These are phyloP conservation scores for Melastoma malabathricum DNA, from an alignment of 345 rosid genomes.

Conservation along the genomic window DNA sequence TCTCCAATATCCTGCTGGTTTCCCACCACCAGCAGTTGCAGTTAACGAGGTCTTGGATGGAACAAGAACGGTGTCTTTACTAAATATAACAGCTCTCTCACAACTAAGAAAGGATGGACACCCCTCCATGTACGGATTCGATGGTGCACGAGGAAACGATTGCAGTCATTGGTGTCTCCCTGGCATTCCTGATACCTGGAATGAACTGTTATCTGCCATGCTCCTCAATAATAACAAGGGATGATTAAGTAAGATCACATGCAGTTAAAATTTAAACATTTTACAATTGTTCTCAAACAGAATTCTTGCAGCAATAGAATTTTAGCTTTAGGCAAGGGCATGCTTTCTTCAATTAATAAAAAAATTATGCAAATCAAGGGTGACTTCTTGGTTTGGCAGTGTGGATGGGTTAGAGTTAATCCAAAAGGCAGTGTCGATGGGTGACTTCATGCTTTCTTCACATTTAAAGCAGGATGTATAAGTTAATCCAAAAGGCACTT, in stretches of 20 bases:
- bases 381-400: too few relatives aligned
- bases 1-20: constrained; percentile 22
- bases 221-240: constrained; percentile 7
- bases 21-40: constrained; percentile 10
- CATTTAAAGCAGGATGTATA: too few relatives aligned
- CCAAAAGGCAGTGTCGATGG: neutral
- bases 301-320: too few relatives aligned
- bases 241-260: neutral
- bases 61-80: constrained; percentile 12
- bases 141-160: constrained; percentile 16
- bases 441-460: neutral
- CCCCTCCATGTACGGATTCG: constrained; percentile 18
- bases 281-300: too few relatives aligned
- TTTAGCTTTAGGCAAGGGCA: too few relatives aligned
- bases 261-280: too few relatives aligned
- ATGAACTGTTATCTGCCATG: constrained; percentile 17
- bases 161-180: constrained; percentile 43
- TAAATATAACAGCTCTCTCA: constrained; percentile 26
- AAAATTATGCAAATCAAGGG: too few relatives aligned
- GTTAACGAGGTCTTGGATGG: constrained; percentile 13
- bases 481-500: too few relatives aligned
- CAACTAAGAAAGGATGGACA: constrained; percentile 38
- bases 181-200: constrained; percentile 37
- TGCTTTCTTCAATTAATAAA: too few relatives aligned
- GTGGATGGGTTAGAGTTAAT: too few relatives aligned